Conservation (phyloP, 148 eudicot species). For the Persicaria maculosa region DNA sequence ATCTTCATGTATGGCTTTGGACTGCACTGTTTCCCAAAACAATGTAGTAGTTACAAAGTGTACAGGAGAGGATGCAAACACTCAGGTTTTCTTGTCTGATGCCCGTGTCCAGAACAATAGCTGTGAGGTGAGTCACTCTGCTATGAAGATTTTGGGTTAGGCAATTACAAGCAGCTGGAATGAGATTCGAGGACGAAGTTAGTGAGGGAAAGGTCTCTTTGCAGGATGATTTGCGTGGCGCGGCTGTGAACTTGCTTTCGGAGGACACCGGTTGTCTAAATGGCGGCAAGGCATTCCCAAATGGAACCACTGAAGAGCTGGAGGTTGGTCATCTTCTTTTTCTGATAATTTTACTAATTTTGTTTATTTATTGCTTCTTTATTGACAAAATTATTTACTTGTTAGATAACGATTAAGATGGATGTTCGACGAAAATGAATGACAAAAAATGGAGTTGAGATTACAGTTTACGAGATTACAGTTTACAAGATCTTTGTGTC, state of each 20-base stretch:
- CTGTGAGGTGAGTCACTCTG: conserved; percentile 51
- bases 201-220: conserved; percentile 43
- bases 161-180: conserved; percentile 22
- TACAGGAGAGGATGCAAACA: conserved; percentile 14
- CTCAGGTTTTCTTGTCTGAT: conserved; percentile 18
- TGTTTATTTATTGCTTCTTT: conserved; percentile 9
- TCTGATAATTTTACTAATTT: background rate
- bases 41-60: background rate
- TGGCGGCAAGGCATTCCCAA: conserved; percentile 37
- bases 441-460: background rate
- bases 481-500: background rate
- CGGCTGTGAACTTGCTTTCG: conserved; percentile 22
- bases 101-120: conserved; percentile 24
- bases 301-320: conserved; percentile 39
- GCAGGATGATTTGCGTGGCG: conserved; percentile 45
- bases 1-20: conserved; percentile 12
- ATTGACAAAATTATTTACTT: background rate
- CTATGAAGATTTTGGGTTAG: conserved; percentile 40
- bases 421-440: background rate
- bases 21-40: conserved; percentile 12
- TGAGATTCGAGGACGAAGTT: conserved; percentile 33
- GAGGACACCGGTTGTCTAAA: conserved; percentile 28
- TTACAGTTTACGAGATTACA: background rate
- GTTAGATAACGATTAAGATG: background rate
- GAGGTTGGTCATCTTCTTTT: conserved; percentile 35